Evolutionary conservation across 148 eudicot species (phyloP), one percentile per base, ranked within the genome.

Genomic region (Camellia japonica): DNA sequence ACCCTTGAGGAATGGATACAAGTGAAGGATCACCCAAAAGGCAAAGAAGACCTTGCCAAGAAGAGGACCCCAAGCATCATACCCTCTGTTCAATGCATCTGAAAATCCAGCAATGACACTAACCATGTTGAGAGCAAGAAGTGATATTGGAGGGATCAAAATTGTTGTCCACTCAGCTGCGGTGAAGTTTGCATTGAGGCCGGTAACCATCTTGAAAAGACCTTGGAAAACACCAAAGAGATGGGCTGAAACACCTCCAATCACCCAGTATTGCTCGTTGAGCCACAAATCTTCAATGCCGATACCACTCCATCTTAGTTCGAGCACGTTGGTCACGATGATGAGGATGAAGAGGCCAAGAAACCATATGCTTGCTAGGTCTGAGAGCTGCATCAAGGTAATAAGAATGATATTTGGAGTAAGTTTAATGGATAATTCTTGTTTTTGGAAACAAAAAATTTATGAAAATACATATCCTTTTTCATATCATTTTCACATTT

Each of bases 231-330:
- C 98, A 0, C 98, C 99, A 65, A 97, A 97, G 58, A 97, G 85
- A 62, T 97, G 99, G 79, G 98, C 97, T 0, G 99, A 97, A 69
- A 94, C 98, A 19, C 99, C 98, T 42, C 99, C 98, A 7, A 97
- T 97, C 15, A 97, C 99, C 99, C 99, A 97, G 52, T 94, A 97
- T 78, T 97, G 99, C 93, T 97, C 98, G 82, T 94, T 97, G 10
- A 98, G 88, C 99, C 99, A 94, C 73, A 79, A 84, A 72, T 90
- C 99, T 59, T 97, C 97, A 10, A 97, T 90, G 89, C 96, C 87
- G 7, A 97, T 91, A 23, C 99, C 93, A 62, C 99, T 97, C 99
- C 99, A 97, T 64, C 95, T 79, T 44, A 97, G 87, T 85, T 97
- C 99, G 1, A 97, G 91, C 30, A 94, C 90, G 79, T 94, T 89